Base-by-base conservation (phyloP, 768 basidiomycete genomes). In the Lactifluus piperatus region DNA sequence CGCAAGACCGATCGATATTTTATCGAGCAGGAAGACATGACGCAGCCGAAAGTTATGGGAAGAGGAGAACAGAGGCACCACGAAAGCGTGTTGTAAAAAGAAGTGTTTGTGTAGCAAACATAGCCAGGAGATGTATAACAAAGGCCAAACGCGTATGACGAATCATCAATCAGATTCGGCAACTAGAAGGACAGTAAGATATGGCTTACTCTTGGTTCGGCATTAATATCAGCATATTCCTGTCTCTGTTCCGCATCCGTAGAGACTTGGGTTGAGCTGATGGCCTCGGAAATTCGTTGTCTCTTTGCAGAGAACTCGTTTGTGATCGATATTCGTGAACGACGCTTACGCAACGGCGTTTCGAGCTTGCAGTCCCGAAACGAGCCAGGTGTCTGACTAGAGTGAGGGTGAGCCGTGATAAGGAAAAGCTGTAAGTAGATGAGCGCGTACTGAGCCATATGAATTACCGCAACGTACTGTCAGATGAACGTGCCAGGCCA, bases 231-330 rank as follows among this genome's bases (percentile, higher is more conserved):
- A 34, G 49, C 60, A 52, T 56, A 57, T 34, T 63, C 62, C 39
- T 52, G 54, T 50, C 55, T 54, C 41, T 54, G 52, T 20, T 45
- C 52, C 13, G 43, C 39, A 22, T 45, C 52, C 4, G 58, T 37
- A 24, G 61, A 56, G 13, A 63, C 51, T 34, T 63, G 41, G 24
- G 52, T 63, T 3, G 46, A 57, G n/a, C 54, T 45, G 30, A 63
- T 56, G 30, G 62, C 53, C 27, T 60, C 61, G 26, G 61, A 62
- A 36, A 63, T 50, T 27, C 62, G 59, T 39, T 63, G 62, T 27
- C 62, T 55, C 60, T 63, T 63, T 44, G 47, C 60, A 29, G 62
- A 63, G 54, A 63, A 63, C 52, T 63, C 60, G 51, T 63, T 63
- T n/a, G 60, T 63, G 52, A 63, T 63, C 41, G 62, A 63, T 48